A percentile compares a stretch with the other conserved stretches of the same genome.
These are phyloP conservation scores for Cenchrus purpureus DNA, from an alignment of 176 grass and related monocot species.

Conservation along the genomic window DNA sequence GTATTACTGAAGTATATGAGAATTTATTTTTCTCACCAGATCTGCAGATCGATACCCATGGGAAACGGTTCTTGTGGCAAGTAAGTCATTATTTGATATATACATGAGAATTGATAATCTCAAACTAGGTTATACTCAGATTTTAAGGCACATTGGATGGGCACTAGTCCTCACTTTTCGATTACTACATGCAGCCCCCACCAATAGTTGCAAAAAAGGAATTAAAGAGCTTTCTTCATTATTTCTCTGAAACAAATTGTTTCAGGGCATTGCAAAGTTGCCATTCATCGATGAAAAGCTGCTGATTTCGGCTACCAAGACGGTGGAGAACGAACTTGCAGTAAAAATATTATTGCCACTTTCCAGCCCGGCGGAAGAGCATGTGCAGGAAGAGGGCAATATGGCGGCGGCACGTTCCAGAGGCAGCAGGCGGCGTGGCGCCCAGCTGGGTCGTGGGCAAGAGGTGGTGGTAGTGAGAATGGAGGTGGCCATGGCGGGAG, in stretches of 20 bases:
- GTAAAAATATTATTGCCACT: conserved; percentile 35
- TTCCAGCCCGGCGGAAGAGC: neutral
- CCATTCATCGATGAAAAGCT: conserved; percentile 62
- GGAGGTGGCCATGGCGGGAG: neutral
- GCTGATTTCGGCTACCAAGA: conserved; percentile 48
- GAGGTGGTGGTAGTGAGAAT: neutral
- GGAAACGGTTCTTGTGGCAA: conserved; percentile 59
- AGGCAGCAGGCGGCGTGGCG: conserved; percentile 24
- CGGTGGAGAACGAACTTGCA: conserved; percentile 39
- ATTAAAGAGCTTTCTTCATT: neutral
- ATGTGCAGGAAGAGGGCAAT: neutral
- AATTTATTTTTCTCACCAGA: conserved; percentile 37
- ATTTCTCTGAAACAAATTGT: neutral
- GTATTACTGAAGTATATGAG: neutral
- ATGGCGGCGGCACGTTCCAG: neutral
- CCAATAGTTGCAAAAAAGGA: neutral
- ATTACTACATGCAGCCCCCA: neutral
- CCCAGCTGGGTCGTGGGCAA: neutral
- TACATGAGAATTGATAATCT: conserved; percentile 1
- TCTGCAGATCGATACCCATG: conserved; percentile 57
- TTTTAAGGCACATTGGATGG: neutral
- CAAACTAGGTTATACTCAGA: neutral
- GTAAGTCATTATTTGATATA: conserved; percentile 35
- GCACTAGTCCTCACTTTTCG: neutral
- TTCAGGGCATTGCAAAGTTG: conserved; percentile 48